Percentiles rank a stretch among this genome's conserved stretches.
phyloP scores from a whole-genome alignment of 192 early-diverging fungal genomes.

The Podila horticola region DNA sequence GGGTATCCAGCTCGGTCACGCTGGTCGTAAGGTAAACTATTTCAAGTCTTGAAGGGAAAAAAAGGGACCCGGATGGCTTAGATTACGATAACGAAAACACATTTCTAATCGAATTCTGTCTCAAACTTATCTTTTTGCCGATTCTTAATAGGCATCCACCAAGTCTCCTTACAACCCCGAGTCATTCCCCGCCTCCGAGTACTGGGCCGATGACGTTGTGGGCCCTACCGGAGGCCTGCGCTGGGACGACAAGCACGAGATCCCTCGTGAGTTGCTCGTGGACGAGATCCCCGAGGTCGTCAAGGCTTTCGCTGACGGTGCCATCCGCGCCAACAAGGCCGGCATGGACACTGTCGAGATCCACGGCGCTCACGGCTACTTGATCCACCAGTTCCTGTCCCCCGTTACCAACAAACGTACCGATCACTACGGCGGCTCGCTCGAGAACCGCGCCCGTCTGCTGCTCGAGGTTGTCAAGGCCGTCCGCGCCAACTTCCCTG shows the following conservation, averaged over 20 bases:
- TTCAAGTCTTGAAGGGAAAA: no score
- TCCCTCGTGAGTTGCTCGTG: conserved; percentile 69
- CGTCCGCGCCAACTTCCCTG: conserved; percentile 72
- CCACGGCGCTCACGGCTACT: conserved; percentile 92
- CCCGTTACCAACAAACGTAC: conserved; percentile 87
- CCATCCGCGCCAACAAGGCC: conserved; percentile 77
- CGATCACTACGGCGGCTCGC: conserved; percentile 91
- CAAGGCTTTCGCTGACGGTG: conserved; percentile 73
- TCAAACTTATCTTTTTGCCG: no score
- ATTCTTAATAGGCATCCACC: not conserved
- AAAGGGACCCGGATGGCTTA: no score
- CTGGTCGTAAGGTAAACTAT: conserved; percentile 74
- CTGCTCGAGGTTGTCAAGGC: conserved; percentile 66
- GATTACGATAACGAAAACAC: no score
- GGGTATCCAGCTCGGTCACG: conserved; percentile 87
- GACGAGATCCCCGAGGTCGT: conserved; percentile 74
- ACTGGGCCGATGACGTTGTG: conserved; percentile 77
- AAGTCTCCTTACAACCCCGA: not conserved
- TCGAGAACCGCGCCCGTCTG: conserved; percentile 80
- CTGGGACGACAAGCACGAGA: conserved; percentile 50
- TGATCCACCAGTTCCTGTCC: conserved; percentile 87
- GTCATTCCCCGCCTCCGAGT: conserved; percentile 36
- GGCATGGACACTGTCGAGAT: conserved; percentile 92
- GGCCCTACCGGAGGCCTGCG: conserved; percentile 65
- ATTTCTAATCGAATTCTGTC: no score